Conservation (phyloP, 2,329 filamentous ascomycete species). For the Claviceps spartinae region DNA sequence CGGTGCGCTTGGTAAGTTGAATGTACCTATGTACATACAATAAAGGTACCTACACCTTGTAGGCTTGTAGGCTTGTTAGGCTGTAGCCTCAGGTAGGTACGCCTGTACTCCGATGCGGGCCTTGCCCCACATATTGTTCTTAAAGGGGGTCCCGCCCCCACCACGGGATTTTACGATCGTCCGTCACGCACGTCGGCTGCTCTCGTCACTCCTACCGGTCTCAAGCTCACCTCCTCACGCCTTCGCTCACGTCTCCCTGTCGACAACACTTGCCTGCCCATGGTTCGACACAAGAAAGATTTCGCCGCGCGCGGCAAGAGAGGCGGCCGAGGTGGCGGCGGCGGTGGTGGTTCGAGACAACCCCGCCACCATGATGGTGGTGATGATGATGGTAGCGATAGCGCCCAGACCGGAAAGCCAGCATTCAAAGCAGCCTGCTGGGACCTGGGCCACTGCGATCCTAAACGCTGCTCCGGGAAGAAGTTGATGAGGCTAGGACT, state of each 20-base stretch:
- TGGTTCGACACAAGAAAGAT: slow-evolving; percentile 97
- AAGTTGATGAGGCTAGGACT: slow-evolving; percentile 81
- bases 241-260: not conserved
- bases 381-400: slow-evolving; percentile 19
- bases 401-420: slow-evolving; percentile 24
- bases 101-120: not conserved
- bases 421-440: slow-evolving; percentile 89
- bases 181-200: not conserved
- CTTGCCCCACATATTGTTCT: not conserved
- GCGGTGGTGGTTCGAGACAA: slow-evolving; percentile 29
- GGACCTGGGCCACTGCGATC: slow-evolving; percentile 96
- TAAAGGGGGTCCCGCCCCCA: not conserved
- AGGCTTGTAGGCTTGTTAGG: no score
- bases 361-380: slow-evolving; percentile 33
- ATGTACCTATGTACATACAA: no score
- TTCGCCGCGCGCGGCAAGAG: slow-evolving; percentile 60
- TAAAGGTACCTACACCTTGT: no score
- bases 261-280: slow-evolving; percentile 52
- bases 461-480: slow-evolving; percentile 92
- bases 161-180: not conserved
- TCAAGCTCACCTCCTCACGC: not conserved
- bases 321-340: slow-evolving; percentile 30
- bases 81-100: no score
- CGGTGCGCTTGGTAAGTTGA: no score
- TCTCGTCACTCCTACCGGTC: not conserved